phyloP scores from a whole-genome alignment of 2,329 filamentous ascomycete species.

The Huntiella omanensis region DNA sequence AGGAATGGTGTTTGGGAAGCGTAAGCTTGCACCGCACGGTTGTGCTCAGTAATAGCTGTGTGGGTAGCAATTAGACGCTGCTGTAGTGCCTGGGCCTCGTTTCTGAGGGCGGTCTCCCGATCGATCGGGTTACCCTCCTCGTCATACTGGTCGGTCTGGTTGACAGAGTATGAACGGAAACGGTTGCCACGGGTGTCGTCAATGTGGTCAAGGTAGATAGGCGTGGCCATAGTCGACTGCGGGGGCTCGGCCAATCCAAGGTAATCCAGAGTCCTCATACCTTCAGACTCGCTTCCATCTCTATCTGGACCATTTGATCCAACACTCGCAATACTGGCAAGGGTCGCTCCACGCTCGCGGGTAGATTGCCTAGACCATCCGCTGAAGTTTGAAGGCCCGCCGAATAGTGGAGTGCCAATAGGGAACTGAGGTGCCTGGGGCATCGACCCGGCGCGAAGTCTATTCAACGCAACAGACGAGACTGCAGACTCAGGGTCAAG shows the following conservation, averaged over 20 bases:
- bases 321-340: constrained; percentile 67
- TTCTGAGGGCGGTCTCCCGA: constrained; percentile 30
- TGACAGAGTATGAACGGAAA: constrained; percentile 94
- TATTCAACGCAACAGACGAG: constrained; percentile 41
- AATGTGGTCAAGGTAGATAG: constrained; percentile 51
- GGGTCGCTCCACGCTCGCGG: constrained; percentile 68
- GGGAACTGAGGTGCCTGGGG: constrained; percentile 61
- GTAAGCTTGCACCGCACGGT: constrained; percentile 81
- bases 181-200: constrained; percentile 64
- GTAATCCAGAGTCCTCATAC: constrained; percentile 83
- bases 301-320: constrained; percentile 81
- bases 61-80: constrained; percentile 45
- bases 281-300: constrained; percentile 68
- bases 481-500: constrained; percentile 42
- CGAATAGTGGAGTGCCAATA: constrained; percentile 44
- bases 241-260: constrained; percentile 87
- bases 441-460: constrained; percentile 82
- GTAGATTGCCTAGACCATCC: constrained; percentile 49
- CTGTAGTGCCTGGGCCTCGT: constrained; percentile 39
- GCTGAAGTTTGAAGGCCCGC: constrained; percentile 71
- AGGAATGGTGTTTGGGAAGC: constrained; percentile 57
- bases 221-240: constrained; percentile 58
- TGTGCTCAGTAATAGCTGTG: constrained; percentile 70
- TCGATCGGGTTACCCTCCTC: constrained; percentile 70
- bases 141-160: constrained; percentile 93